Evolutionary conservation across 768 basidiomycete species (phyloP).

Genomic region (Leccinum variicolor): DNA sequence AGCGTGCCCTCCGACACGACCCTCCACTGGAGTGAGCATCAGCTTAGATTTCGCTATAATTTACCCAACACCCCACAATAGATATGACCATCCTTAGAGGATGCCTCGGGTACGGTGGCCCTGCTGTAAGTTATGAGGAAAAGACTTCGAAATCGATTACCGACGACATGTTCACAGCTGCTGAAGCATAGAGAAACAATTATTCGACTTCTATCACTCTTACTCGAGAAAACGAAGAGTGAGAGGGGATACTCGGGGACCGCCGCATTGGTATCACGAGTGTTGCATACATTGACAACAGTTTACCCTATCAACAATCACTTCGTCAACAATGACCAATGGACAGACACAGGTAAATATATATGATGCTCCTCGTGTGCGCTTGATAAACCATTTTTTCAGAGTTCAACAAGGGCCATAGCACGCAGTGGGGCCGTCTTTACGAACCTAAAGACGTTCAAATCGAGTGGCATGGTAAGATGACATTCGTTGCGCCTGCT

Average conservation of each 20-base stretch:
- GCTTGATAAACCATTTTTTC: not conserved
- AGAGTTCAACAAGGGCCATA: constrained; percentile 66
- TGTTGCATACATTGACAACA: constrained; percentile 70
- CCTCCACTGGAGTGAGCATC: constrained; percentile 81
- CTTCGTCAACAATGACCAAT: constrained; percentile 80
- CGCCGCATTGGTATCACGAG: constrained; percentile 71
- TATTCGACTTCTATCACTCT: constrained; percentile 55
- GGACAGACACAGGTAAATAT: constrained; percentile 67
- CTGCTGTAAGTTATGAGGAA: constrained; percentile 41
- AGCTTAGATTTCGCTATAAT: not conserved
- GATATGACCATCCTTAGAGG: constrained; percentile 83
- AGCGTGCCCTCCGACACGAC: constrained; percentile 83
- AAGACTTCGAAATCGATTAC: not conserved
- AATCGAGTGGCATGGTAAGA: constrained; percentile 82
- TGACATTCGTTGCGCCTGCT: not conserved
- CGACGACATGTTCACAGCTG: constrained; percentile 42
- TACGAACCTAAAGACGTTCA: constrained; percentile 77
- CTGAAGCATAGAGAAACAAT: constrained; percentile 67
- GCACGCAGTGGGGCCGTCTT: constrained; percentile 73
- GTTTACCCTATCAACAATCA: constrained; percentile 76
- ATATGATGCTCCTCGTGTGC: constrained; percentile 1
- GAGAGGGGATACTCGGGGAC: constrained; percentile 86
- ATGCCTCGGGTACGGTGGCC: constrained; percentile 72
- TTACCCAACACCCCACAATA: constrained; percentile 24
- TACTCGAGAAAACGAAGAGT: constrained; percentile 78